phyloP scores from a whole-genome alignment of 2,329 filamentous ascomycete species.

The Orbilia javanica region DNA sequence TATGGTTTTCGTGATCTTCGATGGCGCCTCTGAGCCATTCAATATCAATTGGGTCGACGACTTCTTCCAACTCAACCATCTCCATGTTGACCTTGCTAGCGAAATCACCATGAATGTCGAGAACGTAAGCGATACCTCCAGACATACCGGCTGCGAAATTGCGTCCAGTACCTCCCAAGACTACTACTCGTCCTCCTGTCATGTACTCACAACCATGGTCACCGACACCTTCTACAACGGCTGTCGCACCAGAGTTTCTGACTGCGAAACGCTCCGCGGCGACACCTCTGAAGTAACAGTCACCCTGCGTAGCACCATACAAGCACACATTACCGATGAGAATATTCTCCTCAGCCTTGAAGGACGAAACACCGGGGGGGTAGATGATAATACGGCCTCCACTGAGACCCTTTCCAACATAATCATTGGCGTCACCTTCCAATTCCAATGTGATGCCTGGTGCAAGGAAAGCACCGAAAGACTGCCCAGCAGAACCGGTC shows the following conservation, averaged over 20 bases:
- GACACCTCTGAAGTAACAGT: slow-evolving; percentile 95
- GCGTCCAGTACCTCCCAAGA: slow-evolving; percentile 88
- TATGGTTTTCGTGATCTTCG: slow-evolving; percentile 98
- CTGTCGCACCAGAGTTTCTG: slow-evolving; percentile 93
- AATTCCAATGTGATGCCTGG: slow-evolving; percentile 94
- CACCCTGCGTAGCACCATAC: slow-evolving; percentile 91
- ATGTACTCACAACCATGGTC: slow-evolving; percentile 99
- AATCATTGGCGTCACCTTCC: slow-evolving; percentile 96
- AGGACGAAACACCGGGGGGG: slow-evolving; percentile 87
- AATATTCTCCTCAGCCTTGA: slow-evolving; percentile 96
- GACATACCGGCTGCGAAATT: slow-evolving; percentile 99
- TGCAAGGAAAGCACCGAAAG: slow-evolving; percentile 93
- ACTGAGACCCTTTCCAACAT: slow-evolving; percentile 94
- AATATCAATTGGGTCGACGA: slow-evolving; percentile 89
- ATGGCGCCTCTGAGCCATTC: slow-evolving; percentile 90
- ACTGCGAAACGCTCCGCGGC: slow-evolving; percentile 97
- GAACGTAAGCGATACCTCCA: slow-evolving; percentile 93
- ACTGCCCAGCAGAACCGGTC: slow-evolving; percentile 95
- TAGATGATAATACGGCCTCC: slow-evolving; percentile 94
- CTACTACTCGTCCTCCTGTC: slow-evolving; percentile 91
- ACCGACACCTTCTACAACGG: slow-evolving; percentile 95
- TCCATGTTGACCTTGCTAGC: slow-evolving; percentile 93
- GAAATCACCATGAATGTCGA: slow-evolving; percentile 91
- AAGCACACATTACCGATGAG: slow-evolving; percentile 94
- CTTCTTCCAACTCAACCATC: slow-evolving; percentile 89